Evolutionary conservation across 2,329 filamentous ascomycete species (phyloP), one percentile per base, ranked within the genome.

Genomic region (Fusarium neocosmosporiellum): DNA sequence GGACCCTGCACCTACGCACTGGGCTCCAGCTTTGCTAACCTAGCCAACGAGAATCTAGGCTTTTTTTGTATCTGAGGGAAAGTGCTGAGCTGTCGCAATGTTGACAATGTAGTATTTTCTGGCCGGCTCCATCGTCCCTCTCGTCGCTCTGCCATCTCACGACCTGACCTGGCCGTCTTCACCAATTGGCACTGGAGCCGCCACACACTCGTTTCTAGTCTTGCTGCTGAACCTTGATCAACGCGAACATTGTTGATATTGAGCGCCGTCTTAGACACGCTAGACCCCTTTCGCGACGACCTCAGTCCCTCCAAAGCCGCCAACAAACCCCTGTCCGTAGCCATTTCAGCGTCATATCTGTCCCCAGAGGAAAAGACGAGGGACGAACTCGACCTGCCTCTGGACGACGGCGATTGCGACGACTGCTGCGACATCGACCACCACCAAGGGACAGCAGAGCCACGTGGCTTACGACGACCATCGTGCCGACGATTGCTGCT

Each of bases 21-120:
- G 36, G 60, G 33, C 60, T 29, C 20, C 24, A 29, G 18, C 59
- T 37, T 54, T 50, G 59, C 55, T 63, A 36, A 71, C n/a, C n/a
- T n/a, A n/a, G 69, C 70, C 70, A 72, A 69, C 69, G 57, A 58
- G 59, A 72, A 53, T 41, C 54, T 53, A 37, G 54, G 20, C 59
- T 43, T 58, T 57, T 54, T 63, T 63, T 36, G 61, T 63, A 58
- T 36, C 39, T 20, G 11, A 58, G 46, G 34, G 59, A 61, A 72
- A 61, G 48, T 73, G 59, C 37, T 73, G 43, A 72, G 71, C 60
- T 73, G 75, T 77, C 69, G 71, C 72, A 74, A 77, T 75, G 62
- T 70, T 72, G 72, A 69, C 66, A 73, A 69, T 74, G 71, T 65
- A 68, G 74, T 61, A 65, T 61, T 69, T 63, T 72, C 37, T 63